Percentiles rank a stretch among this genome's conserved stretches.
phyloP scores from a whole-genome alignment of 2,329 filamentous ascomycete species.

The Colletotrichum trifolii region DNA sequence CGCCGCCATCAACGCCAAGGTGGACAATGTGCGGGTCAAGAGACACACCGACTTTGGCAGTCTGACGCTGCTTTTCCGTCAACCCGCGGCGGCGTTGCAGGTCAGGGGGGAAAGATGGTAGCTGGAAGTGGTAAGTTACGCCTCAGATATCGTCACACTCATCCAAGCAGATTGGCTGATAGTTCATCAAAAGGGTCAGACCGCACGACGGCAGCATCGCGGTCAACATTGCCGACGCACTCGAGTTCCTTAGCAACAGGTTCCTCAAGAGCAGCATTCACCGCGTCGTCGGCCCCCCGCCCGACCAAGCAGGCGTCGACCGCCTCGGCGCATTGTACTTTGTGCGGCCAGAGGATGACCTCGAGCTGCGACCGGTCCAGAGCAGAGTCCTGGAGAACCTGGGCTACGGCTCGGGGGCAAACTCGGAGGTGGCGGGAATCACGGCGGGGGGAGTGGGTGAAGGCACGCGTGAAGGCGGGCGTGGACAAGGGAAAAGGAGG shows the following conservation, averaged over 20 bases:
- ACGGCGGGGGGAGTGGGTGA: slow-evolving; percentile 50
- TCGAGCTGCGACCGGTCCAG: slow-evolving; percentile 45
- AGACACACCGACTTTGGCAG: slow-evolving; percentile 67
- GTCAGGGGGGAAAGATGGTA: slow-evolving; percentile 54
- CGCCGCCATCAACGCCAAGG: slow-evolving; percentile 53
- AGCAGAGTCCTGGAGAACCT: slow-evolving; percentile 47
- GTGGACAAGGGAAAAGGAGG: slow-evolving; percentile 34
- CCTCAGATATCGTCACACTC: not conserved
- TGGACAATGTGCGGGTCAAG: slow-evolving; percentile 49
- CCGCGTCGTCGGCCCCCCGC: slow-evolving; percentile 54
- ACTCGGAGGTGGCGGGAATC: slow-evolving; percentile 44
- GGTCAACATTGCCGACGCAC: slow-evolving; percentile 62
- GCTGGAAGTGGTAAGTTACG: slow-evolving; percentile 56
- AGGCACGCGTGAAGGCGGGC: slow-evolving; percentile 44
- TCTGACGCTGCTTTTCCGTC: slow-evolving; percentile 67
- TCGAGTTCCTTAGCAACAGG: slow-evolving; percentile 59
- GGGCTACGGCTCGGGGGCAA: slow-evolving; percentile 41
- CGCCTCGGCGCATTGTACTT: slow-evolving; percentile 60
- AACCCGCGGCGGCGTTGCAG: slow-evolving; percentile 67
- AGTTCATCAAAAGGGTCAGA: slow-evolving; percentile 44
- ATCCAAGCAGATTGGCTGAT: not conserved
- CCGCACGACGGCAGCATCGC: slow-evolving; percentile 61
- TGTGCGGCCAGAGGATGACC: slow-evolving; percentile 48
- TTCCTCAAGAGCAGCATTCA: slow-evolving; percentile 58
- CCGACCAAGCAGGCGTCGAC: slow-evolving; percentile 56